A percentile compares a stretch with the other conserved stretches of the same genome.
These are phyloP conservation scores for Leucosporidium yakuticum DNA, from an alignment of 768 basidiomycete genomes.

Conservation along the genomic window DNA sequence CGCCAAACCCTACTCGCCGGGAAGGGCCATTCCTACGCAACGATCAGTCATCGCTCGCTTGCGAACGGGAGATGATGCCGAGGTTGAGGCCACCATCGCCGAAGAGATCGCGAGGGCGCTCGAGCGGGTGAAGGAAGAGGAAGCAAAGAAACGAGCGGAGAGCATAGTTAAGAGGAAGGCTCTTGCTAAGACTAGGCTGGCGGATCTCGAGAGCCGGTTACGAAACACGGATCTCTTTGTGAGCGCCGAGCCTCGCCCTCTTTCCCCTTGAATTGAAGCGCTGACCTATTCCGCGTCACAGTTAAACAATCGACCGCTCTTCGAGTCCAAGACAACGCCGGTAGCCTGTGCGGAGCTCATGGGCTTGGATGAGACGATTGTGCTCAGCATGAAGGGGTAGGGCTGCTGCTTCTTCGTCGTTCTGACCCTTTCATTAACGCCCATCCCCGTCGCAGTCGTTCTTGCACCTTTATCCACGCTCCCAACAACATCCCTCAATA, in stretches of 20 bases:
- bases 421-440: no score
- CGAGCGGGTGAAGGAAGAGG: neutral
- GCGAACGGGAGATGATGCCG: no score
- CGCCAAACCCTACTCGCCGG: no score
- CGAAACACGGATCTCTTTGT: neutral
- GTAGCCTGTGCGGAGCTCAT: conserved; percentile 14
- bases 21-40: no score
- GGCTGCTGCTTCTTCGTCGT: neutral
- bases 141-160: neutral
- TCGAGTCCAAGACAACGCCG: neutral
- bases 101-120: neutral
- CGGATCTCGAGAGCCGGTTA: conserved; percentile 13
- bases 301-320: neutral
- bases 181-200: neutral
- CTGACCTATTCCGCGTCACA: no score
- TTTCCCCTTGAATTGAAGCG: no score
- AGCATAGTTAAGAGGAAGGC: neutral
- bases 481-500: neutral
- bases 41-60: no score
- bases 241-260: no score
- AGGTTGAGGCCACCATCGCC: neutral
- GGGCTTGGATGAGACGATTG: conserved; percentile 4
- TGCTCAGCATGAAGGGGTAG: conserved; percentile 13
- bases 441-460: no score
- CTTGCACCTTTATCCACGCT: conserved; percentile 17